phyloP scores from a whole-genome alignment of 116 monocot species.

The Cymodocea nodosa region DNA sequence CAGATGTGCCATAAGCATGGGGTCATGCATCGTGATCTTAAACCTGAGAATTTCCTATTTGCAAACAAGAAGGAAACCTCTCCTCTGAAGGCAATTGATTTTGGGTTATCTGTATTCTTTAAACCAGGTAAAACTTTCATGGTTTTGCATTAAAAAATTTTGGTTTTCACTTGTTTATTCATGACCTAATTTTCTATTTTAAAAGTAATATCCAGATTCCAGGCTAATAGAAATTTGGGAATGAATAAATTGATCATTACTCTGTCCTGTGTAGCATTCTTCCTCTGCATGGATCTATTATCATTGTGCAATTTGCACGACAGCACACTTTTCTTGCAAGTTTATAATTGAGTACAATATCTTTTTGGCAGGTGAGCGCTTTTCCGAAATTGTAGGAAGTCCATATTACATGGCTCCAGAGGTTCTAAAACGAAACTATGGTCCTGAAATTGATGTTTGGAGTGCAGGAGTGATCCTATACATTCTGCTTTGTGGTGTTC shows the following conservation, averaged over 20 bases:
- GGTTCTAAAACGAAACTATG: constrained; percentile 73
- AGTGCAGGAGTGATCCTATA: constrained; percentile 75
- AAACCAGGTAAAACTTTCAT: constrained; percentile 33
- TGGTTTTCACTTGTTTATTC: too few relatives aligned
- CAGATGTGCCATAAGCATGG: constrained; percentile 83
- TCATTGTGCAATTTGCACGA: too few relatives aligned
- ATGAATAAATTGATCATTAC: too few relatives aligned
- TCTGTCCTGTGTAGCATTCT: too few relatives aligned
- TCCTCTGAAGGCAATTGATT: constrained; percentile 72
- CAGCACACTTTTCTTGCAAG: neutral
- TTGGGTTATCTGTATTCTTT: constrained; percentile 72
- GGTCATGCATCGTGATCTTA: constrained; percentile 76
- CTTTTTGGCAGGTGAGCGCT: constrained; percentile 34
- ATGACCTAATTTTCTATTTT: too few relatives aligned
- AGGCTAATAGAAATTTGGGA: too few relatives aligned
- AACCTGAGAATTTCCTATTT: constrained; percentile 83
- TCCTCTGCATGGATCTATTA: too few relatives aligned
- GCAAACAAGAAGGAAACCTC: constrained; percentile 66
- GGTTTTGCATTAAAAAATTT: neutral
- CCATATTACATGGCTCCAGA: constrained; percentile 92
- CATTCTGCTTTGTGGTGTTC: constrained; percentile 70
- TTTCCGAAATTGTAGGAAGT: constrained; percentile 76
- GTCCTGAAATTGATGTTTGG: constrained; percentile 73
- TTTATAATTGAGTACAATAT: neutral
- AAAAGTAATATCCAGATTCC: too few relatives aligned